phyloP scores from a whole-genome alignment of 2,329 filamentous ascomycete species.

The Tolypocladium pustulatum region DNA sequence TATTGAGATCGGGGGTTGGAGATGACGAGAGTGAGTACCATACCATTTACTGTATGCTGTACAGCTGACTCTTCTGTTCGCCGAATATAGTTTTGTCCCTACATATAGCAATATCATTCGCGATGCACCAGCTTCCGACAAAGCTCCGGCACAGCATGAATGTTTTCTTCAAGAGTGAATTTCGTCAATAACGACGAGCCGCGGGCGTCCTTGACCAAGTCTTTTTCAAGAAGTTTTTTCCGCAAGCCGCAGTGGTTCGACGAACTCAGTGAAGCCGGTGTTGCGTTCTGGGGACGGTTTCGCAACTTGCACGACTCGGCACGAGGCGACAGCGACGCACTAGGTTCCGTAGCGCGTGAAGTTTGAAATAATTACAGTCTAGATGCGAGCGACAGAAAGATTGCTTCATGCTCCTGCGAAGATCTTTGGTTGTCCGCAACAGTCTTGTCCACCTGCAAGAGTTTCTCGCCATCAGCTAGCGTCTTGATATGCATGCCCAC shows the following conservation, averaged over 20 bases:
- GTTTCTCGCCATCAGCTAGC: neutral
- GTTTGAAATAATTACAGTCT: neutral
- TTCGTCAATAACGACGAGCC: conserved; percentile 4
- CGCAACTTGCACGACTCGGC: neutral
- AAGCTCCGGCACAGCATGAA: neutral
- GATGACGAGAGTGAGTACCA: no score
- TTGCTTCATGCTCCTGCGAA: neutral
- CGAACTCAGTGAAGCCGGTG: conserved; percentile 14
- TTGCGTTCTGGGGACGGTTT: neutral
- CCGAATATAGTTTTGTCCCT: no score
- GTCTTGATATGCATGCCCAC: neutral
- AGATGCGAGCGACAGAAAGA: neutral
- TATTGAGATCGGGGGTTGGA: no score
- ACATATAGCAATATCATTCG: no score
- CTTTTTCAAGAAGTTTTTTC: neutral
- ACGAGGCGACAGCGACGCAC: conserved; percentile 11
- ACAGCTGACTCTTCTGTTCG: no score
- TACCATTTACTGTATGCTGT: no score
- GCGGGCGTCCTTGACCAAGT: conserved; percentile 1
- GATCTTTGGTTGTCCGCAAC: neutral
- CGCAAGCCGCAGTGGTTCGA: conserved; percentile 5
- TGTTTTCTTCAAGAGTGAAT: neutral
- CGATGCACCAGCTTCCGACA: neutral
- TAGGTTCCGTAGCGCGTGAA: conserved; percentile 7
- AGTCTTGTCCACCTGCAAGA: no score